Conservation (phyloP, 1,284 basidiomycete genomes). For the Laetiporus sulphureus region DNA sequence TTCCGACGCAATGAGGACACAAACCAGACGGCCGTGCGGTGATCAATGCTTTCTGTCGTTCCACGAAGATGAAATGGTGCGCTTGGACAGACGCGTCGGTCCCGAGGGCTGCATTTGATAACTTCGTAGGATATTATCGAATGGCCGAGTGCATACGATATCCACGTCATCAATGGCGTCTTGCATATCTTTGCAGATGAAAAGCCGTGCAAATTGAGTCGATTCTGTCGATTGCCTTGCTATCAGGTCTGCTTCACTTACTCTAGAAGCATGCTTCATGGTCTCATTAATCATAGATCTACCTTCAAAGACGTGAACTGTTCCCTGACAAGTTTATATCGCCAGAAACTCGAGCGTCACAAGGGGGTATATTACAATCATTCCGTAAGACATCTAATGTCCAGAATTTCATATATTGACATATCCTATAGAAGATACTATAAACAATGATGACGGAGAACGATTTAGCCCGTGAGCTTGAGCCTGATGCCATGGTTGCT, state of each 20-base stretch:
- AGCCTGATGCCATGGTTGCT: background rate
- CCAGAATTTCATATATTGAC: background rate
- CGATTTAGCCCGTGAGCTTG: background rate
- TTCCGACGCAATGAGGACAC: no score
- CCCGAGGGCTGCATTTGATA: background rate
- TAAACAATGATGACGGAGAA: background rate
- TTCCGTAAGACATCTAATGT: background rate
- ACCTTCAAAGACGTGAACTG: slow-evolving; percentile 19
- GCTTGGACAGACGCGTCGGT: background rate
- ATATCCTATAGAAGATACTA: background rate
- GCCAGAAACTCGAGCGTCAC: background rate
- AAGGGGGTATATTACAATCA: background rate
- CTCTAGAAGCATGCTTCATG: no score
- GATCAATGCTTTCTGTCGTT: background rate
- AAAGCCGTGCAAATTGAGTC: slow-evolving; percentile 32
- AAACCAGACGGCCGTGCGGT: no score
- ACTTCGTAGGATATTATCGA: slow-evolving; percentile 4
- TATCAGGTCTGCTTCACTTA: slow-evolving; percentile 26
- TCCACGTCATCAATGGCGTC: background rate
- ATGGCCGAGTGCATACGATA: background rate
- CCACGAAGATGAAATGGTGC: background rate
- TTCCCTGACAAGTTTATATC: slow-evolving; percentile 4
- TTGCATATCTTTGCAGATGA: slow-evolving; percentile 25
- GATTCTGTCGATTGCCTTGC: slow-evolving; percentile 33
- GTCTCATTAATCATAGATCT: slow-evolving; percentile 18